phyloP scores from a whole-genome alignment of 257 asterid species.

The Primulina tabacum region DNA sequence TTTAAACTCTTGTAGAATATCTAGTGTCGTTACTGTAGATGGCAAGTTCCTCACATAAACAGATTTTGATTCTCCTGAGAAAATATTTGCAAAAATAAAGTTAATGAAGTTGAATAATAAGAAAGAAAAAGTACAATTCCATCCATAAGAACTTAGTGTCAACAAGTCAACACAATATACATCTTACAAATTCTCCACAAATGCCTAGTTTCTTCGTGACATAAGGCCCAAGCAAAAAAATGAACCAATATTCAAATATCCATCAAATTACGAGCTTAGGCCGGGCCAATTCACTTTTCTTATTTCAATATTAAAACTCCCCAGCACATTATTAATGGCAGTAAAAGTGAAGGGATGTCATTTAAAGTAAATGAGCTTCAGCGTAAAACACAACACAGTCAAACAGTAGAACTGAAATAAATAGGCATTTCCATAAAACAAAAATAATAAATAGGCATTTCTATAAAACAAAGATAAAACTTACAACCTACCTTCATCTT shows the following conservation, averaged over 20 bases:
- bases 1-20: conserved; percentile 67
- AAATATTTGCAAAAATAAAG: conserved; percentile 26
- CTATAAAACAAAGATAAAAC: not conserved
- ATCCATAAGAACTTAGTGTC: conserved; percentile 5
- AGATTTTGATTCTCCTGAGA: conserved; percentile 66
- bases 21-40: conserved; percentile 47
- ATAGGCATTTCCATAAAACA: not conserved
- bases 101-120: conserved; percentile 4
- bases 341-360: too few species aligned
- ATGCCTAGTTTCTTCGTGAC: not conserved
- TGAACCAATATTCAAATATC: not conserved
- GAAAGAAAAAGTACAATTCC: not conserved
- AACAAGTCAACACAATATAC: not conserved
- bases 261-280: not conserved
- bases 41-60: conserved; percentile 84
- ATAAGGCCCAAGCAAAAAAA: not conserved
- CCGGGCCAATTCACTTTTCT: not conserved
- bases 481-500: conserved; percentile 47
- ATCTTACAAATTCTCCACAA: not conserved
- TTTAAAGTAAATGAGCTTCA: not conserved
- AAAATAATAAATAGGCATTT: not conserved
- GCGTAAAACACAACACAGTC: not conserved
- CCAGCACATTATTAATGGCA: not conserved
- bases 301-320: not conserved
- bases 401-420: too few species aligned